These are phyloP conservation scores for Yamadazyma laniorum DNA, from an alignment of 805 yeast species.

Conservation along the genomic window DNA sequence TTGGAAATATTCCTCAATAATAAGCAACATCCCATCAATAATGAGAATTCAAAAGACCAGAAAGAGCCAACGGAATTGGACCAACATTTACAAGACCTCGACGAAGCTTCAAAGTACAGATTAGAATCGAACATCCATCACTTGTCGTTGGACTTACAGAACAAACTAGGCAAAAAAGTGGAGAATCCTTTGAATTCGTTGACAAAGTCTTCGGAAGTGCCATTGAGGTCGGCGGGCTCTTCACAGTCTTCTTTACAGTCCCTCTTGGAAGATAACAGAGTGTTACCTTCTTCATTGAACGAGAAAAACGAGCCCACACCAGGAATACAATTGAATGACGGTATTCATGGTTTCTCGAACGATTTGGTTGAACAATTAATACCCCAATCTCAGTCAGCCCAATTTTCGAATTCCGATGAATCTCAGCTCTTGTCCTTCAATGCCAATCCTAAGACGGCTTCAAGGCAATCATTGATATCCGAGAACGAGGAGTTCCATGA, in stretches of 20 bases:
- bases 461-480: slow-evolving; percentile 7
- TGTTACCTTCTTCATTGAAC: slow-evolving; percentile 19
- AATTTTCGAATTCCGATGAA: slow-evolving; percentile 10
- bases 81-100: slow-evolving; percentile 32
- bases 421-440: slow-evolving; percentile 12
- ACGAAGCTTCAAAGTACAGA: slow-evolving; percentile 23
- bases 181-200: slow-evolving; percentile 37
- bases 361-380: slow-evolving; percentile 33
- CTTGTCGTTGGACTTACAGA: slow-evolving; percentile 30
- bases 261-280: slow-evolving; percentile 27
- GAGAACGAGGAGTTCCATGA: slow-evolving; percentile 22
- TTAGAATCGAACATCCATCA: slow-evolving; percentile 35
- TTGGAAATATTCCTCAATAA: slow-evolving; percentile 39
- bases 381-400: slow-evolving; percentile 17
- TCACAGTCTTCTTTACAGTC: slow-evolving; percentile 43
- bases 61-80: slow-evolving; percentile 26
- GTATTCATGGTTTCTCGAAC: slow-evolving; percentile 43
- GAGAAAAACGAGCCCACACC: slow-evolving; percentile 15
- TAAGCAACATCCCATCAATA: slow-evolving; percentile 3
- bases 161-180: slow-evolving; percentile 14
- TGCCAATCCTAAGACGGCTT: slow-evolving; percentile 9
- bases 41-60: neutral
- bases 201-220: slow-evolving; percentile 22
- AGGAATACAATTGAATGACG: slow-evolving; percentile 40
- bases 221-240: slow-evolving; percentile 32